A percentile compares a stretch with the other conserved stretches of the same genome.
Conservation (phyloP, 2,329 filamentous ascomycete genomes). For the Claviceps sp. region DNA sequence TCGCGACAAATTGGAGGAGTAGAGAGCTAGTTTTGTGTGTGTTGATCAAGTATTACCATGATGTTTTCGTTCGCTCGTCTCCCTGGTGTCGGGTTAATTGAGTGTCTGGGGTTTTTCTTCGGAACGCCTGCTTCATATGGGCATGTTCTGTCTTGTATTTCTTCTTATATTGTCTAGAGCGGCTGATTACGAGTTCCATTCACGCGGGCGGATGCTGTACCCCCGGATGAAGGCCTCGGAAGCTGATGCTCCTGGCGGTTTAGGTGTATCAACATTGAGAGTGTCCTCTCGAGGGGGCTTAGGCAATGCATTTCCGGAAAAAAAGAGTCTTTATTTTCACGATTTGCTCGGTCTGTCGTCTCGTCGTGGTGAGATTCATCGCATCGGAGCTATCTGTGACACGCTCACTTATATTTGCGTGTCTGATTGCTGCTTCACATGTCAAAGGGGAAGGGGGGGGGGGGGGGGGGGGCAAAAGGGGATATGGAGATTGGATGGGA, state of each 20-base stretch:
- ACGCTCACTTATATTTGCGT: no score
- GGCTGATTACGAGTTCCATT: no score
- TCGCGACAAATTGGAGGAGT: constrained; percentile 16
- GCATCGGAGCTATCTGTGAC: no score
- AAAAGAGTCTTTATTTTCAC: not conserved
- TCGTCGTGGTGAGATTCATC: no score
- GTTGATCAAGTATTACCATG: constrained; percentile 1
- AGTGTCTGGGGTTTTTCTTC: not conserved
- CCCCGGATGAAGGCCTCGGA: not conserved
- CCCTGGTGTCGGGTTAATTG: constrained; percentile 1
- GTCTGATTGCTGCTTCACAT: no score
- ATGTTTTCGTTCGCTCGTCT: not conserved
- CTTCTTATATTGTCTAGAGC: not conserved
- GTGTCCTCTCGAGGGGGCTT: constrained; percentile 2
- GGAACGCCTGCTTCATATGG: not conserved
- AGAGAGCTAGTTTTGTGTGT: constrained; percentile 4
- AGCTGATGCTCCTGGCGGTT: not conserved
- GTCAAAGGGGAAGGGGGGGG: no score
- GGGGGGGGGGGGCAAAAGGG: no score
- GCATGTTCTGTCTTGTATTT: not conserved
- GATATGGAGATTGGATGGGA: no score
- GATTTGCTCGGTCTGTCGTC: no score
- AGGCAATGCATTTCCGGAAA: not conserved
- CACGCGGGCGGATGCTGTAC: not conserved
- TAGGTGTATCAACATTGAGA: not conserved